Percentiles rank a stretch among this genome's conserved stretches.
phyloP scores from a whole-genome alignment of 1,139 yeast genomes.

The Yamadazyma sp. region DNA sequence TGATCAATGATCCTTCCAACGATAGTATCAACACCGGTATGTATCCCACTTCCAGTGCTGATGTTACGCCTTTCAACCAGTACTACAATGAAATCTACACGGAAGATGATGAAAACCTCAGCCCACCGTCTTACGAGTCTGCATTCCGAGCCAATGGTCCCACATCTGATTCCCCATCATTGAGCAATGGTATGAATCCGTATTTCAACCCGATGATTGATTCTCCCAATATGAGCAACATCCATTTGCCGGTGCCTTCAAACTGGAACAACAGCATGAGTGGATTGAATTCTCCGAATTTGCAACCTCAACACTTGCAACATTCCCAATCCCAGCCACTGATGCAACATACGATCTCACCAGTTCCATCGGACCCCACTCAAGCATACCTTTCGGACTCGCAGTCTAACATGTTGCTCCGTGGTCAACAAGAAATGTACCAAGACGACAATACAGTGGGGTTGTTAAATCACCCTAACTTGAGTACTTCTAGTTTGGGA shows the following conservation, averaged over 20 bases:
- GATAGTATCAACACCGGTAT: neutral
- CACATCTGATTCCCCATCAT: neutral
- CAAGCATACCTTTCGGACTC: neutral
- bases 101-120: slow-evolving; percentile 4
- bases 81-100: slow-evolving; percentile 13
- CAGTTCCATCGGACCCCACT: neutral
- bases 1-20: neutral
- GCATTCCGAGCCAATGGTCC: neutral
- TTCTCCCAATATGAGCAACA: slow-evolving; percentile 1
- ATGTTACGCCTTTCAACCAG: slow-evolving; percentile 4
- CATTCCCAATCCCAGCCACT: slow-evolving; percentile 9
- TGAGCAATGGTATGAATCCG: neutral
- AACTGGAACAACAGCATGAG: slow-evolving; percentile 2
- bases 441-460: slow-evolving; percentile 3
- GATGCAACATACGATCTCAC: neutral
- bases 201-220: slow-evolving; percentile 1
- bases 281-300: slow-evolving; percentile 7
- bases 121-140: slow-evolving; percentile 3
- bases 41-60: neutral
- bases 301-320: slow-evolving; percentile 7
- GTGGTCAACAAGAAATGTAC: neutral
- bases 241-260: neutral
- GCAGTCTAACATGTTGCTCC: neutral
- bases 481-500: slow-evolving; percentile 12
- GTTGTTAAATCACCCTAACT: slow-evolving; percentile 9